A percentile compares a stretch with the other conserved stretches of the same genome.
Evolutionary conservation across 2,329 filamentous ascomycete species (phyloP).

Genomic region (Fonsecaea pugnacius): DNA sequence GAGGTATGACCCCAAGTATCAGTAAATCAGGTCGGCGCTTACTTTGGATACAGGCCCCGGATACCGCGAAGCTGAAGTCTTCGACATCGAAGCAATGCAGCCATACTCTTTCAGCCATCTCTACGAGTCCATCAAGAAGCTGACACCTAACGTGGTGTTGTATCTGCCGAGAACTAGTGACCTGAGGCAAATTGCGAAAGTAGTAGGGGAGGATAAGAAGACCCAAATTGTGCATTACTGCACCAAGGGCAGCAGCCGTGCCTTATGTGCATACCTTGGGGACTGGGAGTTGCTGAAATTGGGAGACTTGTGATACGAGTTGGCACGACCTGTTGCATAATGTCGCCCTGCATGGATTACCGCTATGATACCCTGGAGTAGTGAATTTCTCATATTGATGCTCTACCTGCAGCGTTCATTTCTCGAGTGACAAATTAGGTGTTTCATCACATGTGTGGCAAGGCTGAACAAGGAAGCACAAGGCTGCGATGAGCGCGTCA

Average conservation of each 20-base stretch:
- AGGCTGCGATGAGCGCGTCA: slow-evolving; percentile 18
- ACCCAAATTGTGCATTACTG: slow-evolving; percentile 86
- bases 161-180: slow-evolving; percentile 87
- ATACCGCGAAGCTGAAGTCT: slow-evolving; percentile 70
- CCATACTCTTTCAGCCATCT: slow-evolving; percentile 75
- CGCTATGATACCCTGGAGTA: slow-evolving; percentile 11
- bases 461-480: slow-evolving; percentile 6
- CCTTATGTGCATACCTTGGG: slow-evolving; percentile 64
- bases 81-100: slow-evolving; percentile 83
- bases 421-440: background rate
- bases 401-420: background rate
- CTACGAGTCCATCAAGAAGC: slow-evolving; percentile 62
- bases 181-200: slow-evolving; percentile 72
- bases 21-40: background rate
- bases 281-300: slow-evolving; percentile 28
- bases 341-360: background rate
- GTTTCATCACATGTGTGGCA: background rate
- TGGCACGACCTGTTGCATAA: background rate
- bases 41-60: slow-evolving; percentile 56
- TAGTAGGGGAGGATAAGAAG: slow-evolving; percentile 56
- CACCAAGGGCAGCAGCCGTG: slow-evolving; percentile 85
- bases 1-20: slow-evolving; percentile 54
- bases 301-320: slow-evolving; percentile 10
- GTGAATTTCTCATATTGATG: background rate
- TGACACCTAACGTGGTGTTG: slow-evolving; percentile 65